Conservation (phyloP, 495 filamentous ascomycete genomes). For the Penicillium roqueforti region DNA sequence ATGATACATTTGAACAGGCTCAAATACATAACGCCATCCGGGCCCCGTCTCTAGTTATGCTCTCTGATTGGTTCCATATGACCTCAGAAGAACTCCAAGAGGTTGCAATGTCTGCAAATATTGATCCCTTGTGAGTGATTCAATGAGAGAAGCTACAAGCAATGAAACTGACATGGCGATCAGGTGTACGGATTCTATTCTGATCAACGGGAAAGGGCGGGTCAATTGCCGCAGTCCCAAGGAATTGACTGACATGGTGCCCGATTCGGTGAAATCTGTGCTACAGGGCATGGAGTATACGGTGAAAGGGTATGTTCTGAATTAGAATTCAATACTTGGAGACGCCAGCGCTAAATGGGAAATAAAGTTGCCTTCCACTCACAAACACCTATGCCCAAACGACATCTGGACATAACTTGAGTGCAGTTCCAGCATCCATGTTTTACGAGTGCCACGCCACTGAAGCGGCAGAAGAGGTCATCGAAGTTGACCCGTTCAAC, state of each 20-base stretch:
- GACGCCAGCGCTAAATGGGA: too few species aligned
- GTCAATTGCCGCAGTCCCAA: conserved; percentile 32
- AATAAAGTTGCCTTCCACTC: background rate
- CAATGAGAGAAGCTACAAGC: background rate
- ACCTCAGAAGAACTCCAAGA: conserved; percentile 26
- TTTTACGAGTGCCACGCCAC: conserved; percentile 3
- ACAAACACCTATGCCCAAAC: conserved; percentile 2
- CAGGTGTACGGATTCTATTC: conserved; percentile 35
- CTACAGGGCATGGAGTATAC: conserved; percentile 2
- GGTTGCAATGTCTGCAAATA: background rate
- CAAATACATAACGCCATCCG: conserved; percentile 30
- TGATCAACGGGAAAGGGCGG: conserved; percentile 46
- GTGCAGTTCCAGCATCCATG: background rate
- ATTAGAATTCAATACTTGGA: too few species aligned
- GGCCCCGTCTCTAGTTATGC: conserved; percentile 27
- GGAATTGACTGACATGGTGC: conserved; percentile 26
- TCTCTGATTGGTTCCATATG: conserved; percentile 42
- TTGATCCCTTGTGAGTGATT: conserved; percentile 6
- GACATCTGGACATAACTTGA: background rate
- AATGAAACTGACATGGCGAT: too few species aligned
- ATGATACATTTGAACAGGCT: conserved; percentile 14
- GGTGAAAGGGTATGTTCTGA: conserved; percentile 9
- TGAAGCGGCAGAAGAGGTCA: background rate
- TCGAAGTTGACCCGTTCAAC: background rate
- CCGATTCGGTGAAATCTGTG: conserved; percentile 27